Evolutionary conservation across 805 yeast genomes (phyloP), one percentile per base, ranked within the genome.

Genomic region (Torulaspora franciscae): DNA sequence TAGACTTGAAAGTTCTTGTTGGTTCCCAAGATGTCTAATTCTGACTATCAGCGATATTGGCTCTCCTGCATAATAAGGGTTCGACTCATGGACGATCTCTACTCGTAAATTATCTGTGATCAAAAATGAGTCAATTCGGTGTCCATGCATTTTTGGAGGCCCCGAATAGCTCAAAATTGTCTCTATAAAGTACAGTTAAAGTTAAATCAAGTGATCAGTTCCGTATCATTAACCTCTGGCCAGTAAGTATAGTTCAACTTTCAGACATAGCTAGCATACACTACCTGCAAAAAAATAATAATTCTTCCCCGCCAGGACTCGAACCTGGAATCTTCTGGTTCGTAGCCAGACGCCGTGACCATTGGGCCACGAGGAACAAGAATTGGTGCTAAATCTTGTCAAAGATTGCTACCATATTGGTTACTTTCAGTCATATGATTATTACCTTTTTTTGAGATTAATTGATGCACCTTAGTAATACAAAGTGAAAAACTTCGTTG

Each of bases 281-380:
- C 22, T 19, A 5, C 22, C 22, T 19, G 22, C 22, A 45, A 51
- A 56, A 59, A 47, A 45, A 51, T 55, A 59, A 47, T 51, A 50
- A 50, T 48, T 59, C 70, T 67, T 65, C 70, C 73, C 73, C 74
- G 71, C 73, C 76, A 72, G 76, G 76, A 72, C 71, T 72, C 72
- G 75, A 72, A 72, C 76, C 76, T 72, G 75, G 74, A 72, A 68
- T 68, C 72, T 68, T 63, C 70, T 65, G 72, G 71, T 68, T 67
- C 81, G 81, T 76, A 77, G 81, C 80, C 81, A 75, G 80, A 77
- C 81, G 81, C 81, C 81, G 77, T 76, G 79, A 77, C 81, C 81
- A 77, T 77, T 77, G 80, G 81, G 81, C 81, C 81, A 77, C 79
- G 81, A 77, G 81, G 81, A 77, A 77, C 74, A 69, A 71, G 57